phyloP scores from a whole-genome alignment of 225 moss, liverwort and hornwort species.

The Neckera pumila region DNA sequence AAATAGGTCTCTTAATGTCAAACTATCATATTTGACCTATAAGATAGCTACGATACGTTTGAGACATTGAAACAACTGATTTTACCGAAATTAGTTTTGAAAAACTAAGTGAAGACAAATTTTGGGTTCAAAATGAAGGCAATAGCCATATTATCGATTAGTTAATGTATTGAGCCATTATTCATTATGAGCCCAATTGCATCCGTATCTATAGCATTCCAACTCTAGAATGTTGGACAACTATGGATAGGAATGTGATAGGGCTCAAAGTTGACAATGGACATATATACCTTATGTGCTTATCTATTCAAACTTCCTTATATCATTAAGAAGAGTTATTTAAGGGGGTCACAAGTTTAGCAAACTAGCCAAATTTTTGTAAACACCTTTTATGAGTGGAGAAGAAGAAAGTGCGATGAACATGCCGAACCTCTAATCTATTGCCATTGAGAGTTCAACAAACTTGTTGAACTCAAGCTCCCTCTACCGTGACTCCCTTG shows the following conservation, averaged over 20 bases:
- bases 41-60: not conserved
- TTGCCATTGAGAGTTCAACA: not conserved
- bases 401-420: not conserved
- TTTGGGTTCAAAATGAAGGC: not conserved
- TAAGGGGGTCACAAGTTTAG: fast-evolving
- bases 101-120: not conserved
- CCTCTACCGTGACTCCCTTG: not conserved
- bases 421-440: not conserved
- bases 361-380: fast-evolving
- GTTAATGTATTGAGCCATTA: too few relatives aligned
- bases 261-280: fast-evolving
- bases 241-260: not conserved
- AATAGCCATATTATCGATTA: too few relatives aligned
- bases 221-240: not conserved
- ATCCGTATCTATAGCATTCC: fast-evolving
- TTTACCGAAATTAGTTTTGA: not conserved
- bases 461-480: not conserved
- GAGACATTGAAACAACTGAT: not conserved
- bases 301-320: not conserved
- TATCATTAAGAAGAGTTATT: fast-evolving
- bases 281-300: not conserved
- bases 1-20: not conserved
- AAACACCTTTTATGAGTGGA: fast-evolving
- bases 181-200: fast-evolving
- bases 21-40: not conserved